Percentiles rank a stretch among this genome's conserved stretches.
Evolutionary conservation across 2,329 filamentous ascomycete species (phyloP).

Genomic region (Emmonsia crescens): DNA sequence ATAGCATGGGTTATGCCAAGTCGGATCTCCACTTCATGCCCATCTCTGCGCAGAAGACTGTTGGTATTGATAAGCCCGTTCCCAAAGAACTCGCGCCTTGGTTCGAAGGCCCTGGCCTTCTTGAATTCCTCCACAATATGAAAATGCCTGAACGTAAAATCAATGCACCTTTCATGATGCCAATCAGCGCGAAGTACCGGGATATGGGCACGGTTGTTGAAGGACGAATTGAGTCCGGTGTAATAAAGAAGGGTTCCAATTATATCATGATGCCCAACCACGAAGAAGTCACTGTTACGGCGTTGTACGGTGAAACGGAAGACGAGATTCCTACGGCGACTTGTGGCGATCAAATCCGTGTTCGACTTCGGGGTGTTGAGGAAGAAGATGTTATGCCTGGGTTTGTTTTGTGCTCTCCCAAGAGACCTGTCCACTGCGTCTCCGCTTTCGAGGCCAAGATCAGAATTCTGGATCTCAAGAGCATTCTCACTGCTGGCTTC

Average conservation of each 20-base stretch:
- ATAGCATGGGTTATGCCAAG: constrained; percentile 92
- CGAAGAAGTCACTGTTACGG: constrained; percentile 66
- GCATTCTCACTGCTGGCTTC: constrained; percentile 85
- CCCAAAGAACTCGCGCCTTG: constrained; percentile 66
- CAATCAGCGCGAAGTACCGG: constrained; percentile 87
- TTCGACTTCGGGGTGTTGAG: constrained; percentile 87
- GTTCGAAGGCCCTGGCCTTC: constrained; percentile 80
- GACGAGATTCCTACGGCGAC: constrained; percentile 74
- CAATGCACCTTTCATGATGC: constrained; percentile 99
- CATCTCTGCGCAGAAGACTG: constrained; percentile 75
- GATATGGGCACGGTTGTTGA: constrained; percentile 97
- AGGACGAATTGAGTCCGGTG: constrained; percentile 90
- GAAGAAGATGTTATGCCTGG: constrained; percentile 94
- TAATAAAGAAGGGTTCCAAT: constrained; percentile 77
- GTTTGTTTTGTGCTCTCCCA: constrained; percentile 91
- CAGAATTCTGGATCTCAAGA: constrained; percentile 86
- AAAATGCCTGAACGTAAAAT: constrained; percentile 86
- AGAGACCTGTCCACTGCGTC: constrained; percentile 87
- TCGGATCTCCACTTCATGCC: constrained; percentile 92
- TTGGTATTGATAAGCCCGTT: constrained; percentile 82
- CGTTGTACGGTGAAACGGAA: constrained; percentile 90
- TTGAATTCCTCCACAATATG: constrained; percentile 95
- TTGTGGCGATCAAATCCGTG: constrained; percentile 87
- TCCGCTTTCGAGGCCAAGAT: constrained; percentile 90
- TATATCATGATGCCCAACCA: constrained; percentile 95